Conservation (phyloP, 179 eudicot genomes). For the Beta lomatogona region DNA sequence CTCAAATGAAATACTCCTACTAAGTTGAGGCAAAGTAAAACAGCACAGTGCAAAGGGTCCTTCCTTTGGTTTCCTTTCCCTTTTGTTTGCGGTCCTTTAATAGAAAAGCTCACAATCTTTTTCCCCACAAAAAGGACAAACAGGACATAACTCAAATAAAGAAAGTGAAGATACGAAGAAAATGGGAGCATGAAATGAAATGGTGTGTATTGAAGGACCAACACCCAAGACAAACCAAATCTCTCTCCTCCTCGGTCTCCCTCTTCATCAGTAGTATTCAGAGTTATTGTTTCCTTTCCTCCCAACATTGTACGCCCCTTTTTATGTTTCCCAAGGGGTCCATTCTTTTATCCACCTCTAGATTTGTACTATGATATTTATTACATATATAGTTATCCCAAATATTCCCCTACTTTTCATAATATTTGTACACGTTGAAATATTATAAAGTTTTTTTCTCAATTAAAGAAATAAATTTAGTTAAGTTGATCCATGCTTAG, state of each 20-base stretch:
- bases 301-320: constrained; percentile 4
- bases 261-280: background rate
- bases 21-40: no score
- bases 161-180: background rate
- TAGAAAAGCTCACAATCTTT: no score
- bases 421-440: background rate
- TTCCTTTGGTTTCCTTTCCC: no score
- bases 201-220: constrained; percentile 6
- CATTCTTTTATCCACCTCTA: constrained; percentile 14
- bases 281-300: constrained; percentile 20
- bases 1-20: no score
- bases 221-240: background rate
- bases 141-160: background rate
- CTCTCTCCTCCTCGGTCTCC: background rate
- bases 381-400: background rate
- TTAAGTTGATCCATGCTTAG: constrained; percentile 8
- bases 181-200: constrained; percentile 5
- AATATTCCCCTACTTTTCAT: background rate
- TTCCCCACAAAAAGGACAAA: background rate
- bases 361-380: background rate
- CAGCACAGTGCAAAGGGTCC: no score
- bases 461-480: background rate
- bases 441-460: background rate
- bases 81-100: no score
- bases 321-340: constrained; percentile 13